These are phyloP conservation scores for Exutisphaerella laricina DNA, from an alignment of 2,329 filamentous ascomycete species.

Conservation along the genomic window DNA sequence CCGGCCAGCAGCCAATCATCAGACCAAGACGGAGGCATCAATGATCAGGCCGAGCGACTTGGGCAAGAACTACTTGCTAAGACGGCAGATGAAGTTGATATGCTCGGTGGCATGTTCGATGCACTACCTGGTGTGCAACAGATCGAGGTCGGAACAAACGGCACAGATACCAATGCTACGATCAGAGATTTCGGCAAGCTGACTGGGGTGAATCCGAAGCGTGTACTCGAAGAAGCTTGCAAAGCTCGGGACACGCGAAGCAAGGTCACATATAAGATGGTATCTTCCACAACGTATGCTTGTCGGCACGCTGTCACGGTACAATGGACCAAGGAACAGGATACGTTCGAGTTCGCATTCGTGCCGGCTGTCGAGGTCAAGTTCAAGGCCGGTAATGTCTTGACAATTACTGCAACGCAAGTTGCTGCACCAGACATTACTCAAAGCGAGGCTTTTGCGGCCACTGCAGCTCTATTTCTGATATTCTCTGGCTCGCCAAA, in stretches of 20 bases:
- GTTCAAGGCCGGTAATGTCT: conserved; percentile 39
- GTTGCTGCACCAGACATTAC: conserved; percentile 67
- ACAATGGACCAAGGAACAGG: conserved; percentile 71
- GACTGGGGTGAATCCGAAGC: conserved; percentile 67
- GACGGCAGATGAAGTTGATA: conserved; percentile 49
- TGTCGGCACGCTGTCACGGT: conserved; percentile 71
- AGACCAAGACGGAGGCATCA: conserved; percentile 40
- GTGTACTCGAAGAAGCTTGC: conserved; percentile 81
- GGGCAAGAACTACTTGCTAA: conserved; percentile 29
- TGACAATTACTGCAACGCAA: conserved; percentile 66
- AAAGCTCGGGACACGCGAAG: conserved; percentile 69
- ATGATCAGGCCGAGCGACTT: conserved; percentile 43
- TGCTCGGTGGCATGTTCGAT: conserved; percentile 56
- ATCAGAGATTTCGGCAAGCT: conserved; percentile 82
- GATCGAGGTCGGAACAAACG: conserved; percentile 3
- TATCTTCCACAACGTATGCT: conserved; percentile 70
- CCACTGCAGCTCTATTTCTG: conserved; percentile 74
- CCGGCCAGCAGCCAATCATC: background rate
- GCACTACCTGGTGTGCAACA: conserved; percentile 29
- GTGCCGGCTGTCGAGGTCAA: conserved; percentile 41
- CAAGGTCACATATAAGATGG: conserved; percentile 60
- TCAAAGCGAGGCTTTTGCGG: conserved; percentile 83
- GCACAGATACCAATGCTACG: conserved; percentile 43
- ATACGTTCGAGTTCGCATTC: conserved; percentile 41
- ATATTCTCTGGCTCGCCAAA: conserved; percentile 71